These are phyloP conservation scores for Scutellaria barbata DNA, from an alignment of 257 asterid species.

Conservation along the genomic window DNA sequence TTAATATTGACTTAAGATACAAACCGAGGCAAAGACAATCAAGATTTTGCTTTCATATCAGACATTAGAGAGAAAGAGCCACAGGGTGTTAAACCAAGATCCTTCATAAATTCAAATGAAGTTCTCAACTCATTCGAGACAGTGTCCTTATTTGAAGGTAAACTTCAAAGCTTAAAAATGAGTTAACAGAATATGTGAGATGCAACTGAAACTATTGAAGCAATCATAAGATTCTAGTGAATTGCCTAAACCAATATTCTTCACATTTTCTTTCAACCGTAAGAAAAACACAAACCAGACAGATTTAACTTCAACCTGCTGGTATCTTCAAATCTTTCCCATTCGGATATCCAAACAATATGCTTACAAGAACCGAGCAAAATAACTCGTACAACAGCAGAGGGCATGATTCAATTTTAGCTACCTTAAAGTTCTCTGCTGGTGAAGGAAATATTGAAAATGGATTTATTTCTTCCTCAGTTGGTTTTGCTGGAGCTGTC, in stretches of 20 bases:
- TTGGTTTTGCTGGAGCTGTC: slow-evolving; percentile 55
- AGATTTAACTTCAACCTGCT: slow-evolving; percentile 2
- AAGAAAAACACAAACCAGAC: slow-evolving; percentile 4
- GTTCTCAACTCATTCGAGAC: background rate
- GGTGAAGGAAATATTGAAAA: slow-evolving; percentile 82
- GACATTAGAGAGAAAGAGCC: background rate
- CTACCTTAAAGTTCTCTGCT: slow-evolving; percentile 80
- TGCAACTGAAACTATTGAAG: background rate
- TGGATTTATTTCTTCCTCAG: slow-evolving; percentile 91
- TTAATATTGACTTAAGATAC: background rate
- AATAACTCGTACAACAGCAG: slow-evolving; percentile 9
- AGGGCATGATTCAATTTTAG: background rate
- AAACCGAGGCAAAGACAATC: background rate
- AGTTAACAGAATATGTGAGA: slow-evolving; percentile 1
- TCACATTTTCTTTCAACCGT: slow-evolving; percentile 7
- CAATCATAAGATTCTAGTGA: slow-evolving; percentile 5
- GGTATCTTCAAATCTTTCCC: background rate
- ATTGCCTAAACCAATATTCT: background rate
- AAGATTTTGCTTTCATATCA: slow-evolving; percentile 3
- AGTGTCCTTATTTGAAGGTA: background rate
- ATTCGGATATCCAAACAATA: background rate
- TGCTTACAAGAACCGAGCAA: slow-evolving; percentile 5
- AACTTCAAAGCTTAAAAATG: background rate
- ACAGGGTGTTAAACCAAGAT: background rate
- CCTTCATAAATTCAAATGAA: background rate